Base-by-base conservation (phyloP, 257 asterid genomes). In the Apocynum venetum region DNA sequence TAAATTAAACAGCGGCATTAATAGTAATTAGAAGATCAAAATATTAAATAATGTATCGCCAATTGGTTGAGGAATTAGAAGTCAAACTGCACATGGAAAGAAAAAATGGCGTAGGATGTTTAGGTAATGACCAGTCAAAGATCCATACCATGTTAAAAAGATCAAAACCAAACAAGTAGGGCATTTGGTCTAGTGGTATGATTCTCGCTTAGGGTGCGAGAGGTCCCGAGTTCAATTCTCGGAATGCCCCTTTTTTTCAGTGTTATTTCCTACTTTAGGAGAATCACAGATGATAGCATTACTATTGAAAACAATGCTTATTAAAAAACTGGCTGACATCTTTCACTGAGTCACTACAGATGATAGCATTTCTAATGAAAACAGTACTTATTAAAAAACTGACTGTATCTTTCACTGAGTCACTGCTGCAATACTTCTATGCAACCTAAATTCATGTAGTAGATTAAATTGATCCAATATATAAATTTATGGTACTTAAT, bases 201-300 rank as follows among this genome's bases (percentile, higher is more conserved):
- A 88, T 90, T 90, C 93, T 90, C 86, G 89, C 94, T 89, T 88
- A 86, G 91, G 91, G 95, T 91, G 93, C 91, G 88, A 88, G 94
- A 89, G 94, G 94, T 88, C 89, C 90, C 88, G 91, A 89, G 93
- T 91, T 91, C 93, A 85, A 91, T 91, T 87, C 93, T 89, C 89
- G 89, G 89, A 89, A 88, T 89, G 94, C 94, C 94, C 92, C 93
- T 15, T 13, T 43, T 3, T 25, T n/a, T n/a, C 31, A 25, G 31
- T 25, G 31, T 25, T 0, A 25, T 25, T 25, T 25, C 31, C 31
- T 25, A 25, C 31, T 25, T 25, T 25, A 25, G 31, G 31, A 25
- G 31, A 25, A 25, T 25, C 31, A 25, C 0, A 25, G 31, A 25
- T 25, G 31, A 25, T 25, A 25, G 0, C 31, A 25, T 25, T 25